phyloP scores from a whole-genome alignment of 2,329 filamentous ascomycete genomes.

The Dactylonectria estremocensis region DNA sequence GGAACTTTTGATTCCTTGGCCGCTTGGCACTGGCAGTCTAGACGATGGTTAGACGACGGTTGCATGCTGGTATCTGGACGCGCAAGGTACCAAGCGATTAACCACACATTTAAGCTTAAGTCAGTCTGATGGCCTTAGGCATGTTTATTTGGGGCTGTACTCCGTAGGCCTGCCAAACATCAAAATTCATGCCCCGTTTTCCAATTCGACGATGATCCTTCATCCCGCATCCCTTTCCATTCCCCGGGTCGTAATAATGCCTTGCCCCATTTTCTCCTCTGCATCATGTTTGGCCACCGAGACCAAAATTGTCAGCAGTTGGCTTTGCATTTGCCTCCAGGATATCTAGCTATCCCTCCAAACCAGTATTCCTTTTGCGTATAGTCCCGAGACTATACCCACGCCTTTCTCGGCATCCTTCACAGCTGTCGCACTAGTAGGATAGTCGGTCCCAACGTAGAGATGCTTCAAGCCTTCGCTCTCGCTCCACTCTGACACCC shows the following conservation, averaged over 20 bases:
- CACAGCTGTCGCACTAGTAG: conserved; percentile 53
- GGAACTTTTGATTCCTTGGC: conserved; percentile 27
- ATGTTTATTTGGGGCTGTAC: neutral
- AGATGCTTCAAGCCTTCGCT: conserved; percentile 51
- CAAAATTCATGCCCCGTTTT: no score
- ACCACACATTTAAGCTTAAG: conserved; percentile 7
- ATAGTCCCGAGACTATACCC: conserved; percentile 56
- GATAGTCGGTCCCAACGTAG: conserved; percentile 53
- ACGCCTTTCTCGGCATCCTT: conserved; percentile 49
- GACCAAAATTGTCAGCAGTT: no score
- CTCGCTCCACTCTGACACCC: conserved; percentile 56
- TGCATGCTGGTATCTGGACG: no score
- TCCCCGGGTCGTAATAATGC: no score
- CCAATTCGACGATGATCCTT: no score
- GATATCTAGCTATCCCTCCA: conserved; percentile 39
- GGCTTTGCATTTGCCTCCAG: no score
- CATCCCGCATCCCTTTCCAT: no score
- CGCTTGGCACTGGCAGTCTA: neutral
- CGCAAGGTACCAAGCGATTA: neutral
- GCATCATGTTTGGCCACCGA: no score
- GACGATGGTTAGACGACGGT: no score
- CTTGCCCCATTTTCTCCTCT: no score
- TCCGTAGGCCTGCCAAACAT: no score
- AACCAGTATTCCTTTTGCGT: conserved; percentile 54
- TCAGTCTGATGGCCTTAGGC: neutral